Evolutionary conservation across 2,329 filamentous ascomycete genomes (phyloP).

Genomic region (Metarhizium guizhouense): DNA sequence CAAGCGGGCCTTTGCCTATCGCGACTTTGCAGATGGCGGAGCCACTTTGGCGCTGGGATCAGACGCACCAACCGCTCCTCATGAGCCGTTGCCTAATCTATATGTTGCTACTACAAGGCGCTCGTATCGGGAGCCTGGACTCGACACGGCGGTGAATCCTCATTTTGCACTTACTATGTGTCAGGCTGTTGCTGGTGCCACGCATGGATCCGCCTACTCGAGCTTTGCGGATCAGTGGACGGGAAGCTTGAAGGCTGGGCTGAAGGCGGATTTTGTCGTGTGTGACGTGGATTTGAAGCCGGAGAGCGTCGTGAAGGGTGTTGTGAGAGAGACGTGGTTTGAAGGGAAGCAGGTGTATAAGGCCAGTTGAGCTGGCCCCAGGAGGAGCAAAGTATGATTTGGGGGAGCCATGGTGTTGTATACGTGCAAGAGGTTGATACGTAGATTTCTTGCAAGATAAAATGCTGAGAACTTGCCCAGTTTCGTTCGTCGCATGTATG

Average conservation of each 20-base stretch:
- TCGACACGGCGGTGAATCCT: constrained; percentile 36
- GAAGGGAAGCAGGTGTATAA: constrained; percentile 32
- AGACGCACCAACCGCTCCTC: constrained; percentile 51
- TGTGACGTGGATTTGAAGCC: constrained; percentile 41
- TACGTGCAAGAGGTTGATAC: no score
- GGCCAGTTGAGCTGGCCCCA: neutral
- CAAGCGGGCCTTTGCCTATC: constrained; percentile 53
- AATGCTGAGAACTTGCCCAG: no score
- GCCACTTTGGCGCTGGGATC: constrained; percentile 48
- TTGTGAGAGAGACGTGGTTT: constrained; percentile 45
- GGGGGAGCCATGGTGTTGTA: no score
- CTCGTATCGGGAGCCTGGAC: constrained; percentile 39
- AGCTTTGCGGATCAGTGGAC: constrained; percentile 47
- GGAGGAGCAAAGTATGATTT: no score
- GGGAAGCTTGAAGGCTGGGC: constrained; percentile 42
- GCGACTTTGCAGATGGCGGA: constrained; percentile 47
- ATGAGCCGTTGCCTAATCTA: constrained; percentile 43
- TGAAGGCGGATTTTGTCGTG: constrained; percentile 48
- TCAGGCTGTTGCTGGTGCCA: constrained; percentile 45
- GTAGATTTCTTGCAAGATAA: no score
- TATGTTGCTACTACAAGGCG: constrained; percentile 51
- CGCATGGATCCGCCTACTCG: constrained; percentile 46
- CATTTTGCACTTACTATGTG: constrained; percentile 44
- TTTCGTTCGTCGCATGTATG: no score
- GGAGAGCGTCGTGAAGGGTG: constrained; percentile 34